A percentile compares a stretch with the other conserved stretches of the same genome.
These are phyloP conservation scores for Lepidium sativum DNA, from an alignment of 345 rosid species.

Conservation along the genomic window DNA sequence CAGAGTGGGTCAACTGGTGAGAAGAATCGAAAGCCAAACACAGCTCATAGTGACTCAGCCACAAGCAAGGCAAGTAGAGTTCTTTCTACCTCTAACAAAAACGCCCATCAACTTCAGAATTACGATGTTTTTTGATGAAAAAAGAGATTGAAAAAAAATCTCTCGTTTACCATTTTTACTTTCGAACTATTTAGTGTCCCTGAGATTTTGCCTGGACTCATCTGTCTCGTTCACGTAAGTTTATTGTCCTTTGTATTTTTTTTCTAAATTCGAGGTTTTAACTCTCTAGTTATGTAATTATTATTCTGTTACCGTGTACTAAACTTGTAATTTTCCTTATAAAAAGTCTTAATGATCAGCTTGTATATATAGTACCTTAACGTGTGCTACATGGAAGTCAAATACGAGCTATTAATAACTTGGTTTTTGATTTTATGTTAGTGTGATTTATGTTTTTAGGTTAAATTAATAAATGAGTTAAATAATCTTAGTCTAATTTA, in stretches of 20 bases:
- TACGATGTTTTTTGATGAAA: neutral
- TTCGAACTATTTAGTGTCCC: neutral
- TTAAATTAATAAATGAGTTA: no score
- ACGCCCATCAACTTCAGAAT: neutral
- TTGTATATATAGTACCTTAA: neutral
- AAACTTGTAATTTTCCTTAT: neutral
- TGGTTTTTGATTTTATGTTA: no score
- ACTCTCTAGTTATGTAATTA: neutral
- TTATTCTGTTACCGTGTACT: neutral
- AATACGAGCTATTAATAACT: no score
- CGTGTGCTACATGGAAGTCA: no score
- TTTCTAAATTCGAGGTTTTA: no score
- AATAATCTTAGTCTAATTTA: no score
- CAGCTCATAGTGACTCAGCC: neutral
- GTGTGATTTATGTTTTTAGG: no score
- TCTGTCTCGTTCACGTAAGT: neutral
- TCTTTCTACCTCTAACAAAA: slow-evolving; percentile 7
- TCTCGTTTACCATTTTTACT: neutral
- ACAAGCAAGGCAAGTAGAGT: slow-evolving; percentile 1
- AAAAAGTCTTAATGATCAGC: neutral
- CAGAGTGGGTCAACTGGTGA: neutral
- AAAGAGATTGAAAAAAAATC: neutral
- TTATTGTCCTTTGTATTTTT: neutral
- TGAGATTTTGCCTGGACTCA: neutral
- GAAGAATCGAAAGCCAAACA: slow-evolving; percentile 3